Evolutionary conservation across 1,139 yeast species (phyloP).

Genomic region (Debaryomyces udenii): DNA sequence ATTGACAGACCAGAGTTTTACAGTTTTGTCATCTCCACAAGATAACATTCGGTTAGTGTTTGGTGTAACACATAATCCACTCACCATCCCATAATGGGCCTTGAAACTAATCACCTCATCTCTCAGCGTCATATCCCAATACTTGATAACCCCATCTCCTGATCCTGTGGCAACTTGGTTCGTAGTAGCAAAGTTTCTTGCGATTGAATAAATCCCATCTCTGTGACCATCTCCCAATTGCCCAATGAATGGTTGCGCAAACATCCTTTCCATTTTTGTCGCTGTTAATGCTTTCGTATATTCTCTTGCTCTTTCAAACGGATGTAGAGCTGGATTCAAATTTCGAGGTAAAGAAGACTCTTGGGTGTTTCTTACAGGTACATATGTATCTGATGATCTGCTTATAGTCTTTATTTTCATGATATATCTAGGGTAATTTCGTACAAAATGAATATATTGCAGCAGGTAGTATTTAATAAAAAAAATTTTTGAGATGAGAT

Average conservation of each 20-base stretch:
- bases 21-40: constrained; percentile 89
- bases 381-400: constrained; percentile 86
- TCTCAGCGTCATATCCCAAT: constrained; percentile 83
- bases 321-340: constrained; percentile 92
- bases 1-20: constrained; percentile 76
- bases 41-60: constrained; percentile 63
- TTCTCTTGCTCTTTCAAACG: constrained; percentile 95
- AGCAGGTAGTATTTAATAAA: constrained; percentile 1
- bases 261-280: constrained; percentile 92
- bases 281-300: constrained; percentile 94
- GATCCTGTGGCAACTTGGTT: constrained; percentile 87
- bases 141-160: constrained; percentile 93
- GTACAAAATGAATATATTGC: background rate
- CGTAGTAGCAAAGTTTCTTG: constrained; percentile 71
- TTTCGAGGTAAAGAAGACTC: constrained; percentile 87
- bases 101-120: constrained; percentile 75
- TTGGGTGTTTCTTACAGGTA: constrained; percentile 89
- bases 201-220: constrained; percentile 91
- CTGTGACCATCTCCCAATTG: constrained; percentile 94
- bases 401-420: constrained; percentile 91
- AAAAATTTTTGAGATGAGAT: constrained; percentile 13
- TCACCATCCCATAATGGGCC: constrained; percentile 90
- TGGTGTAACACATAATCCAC: constrained; percentile 84
- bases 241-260: constrained; percentile 96
- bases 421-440: constrained; percentile 5